Conservation (phyloP, 83 land plant genomes). For the Picea abies region DNA sequence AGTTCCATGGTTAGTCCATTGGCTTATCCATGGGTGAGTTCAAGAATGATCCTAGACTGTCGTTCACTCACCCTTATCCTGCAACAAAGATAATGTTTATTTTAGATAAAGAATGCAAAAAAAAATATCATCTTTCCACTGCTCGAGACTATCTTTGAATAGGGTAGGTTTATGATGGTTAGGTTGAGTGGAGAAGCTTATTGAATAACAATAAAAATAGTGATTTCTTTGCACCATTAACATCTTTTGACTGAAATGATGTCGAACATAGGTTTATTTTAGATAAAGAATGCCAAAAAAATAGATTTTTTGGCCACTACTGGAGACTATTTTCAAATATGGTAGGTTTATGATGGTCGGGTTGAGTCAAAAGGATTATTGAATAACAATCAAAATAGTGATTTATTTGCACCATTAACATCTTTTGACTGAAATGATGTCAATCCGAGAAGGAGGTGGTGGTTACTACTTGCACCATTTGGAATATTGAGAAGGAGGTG, state of each 20-base stretch:
- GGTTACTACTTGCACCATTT: constrained; percentile 83
- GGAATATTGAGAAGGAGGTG: constrained; percentile 80
- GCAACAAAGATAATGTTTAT: constrained; percentile 84
- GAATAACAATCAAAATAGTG: constrained; percentile 71
- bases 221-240: constrained; percentile 83
- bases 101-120: constrained; percentile 36
- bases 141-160: constrained; percentile 77
- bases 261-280: constrained; percentile 69
- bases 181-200: constrained; percentile 44
- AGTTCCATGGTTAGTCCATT: no score
- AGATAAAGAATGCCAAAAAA: constrained; percentile 26
- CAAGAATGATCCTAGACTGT: constrained; percentile 46
- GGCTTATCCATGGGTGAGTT: constrained; percentile 9
- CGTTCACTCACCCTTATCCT: constrained; percentile 81
- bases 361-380: constrained; percentile 50
- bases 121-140: constrained; percentile 61
- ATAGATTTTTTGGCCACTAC: constrained; percentile 69
- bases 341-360: constrained; percentile 39
- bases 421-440: constrained; percentile 89
- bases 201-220: constrained; percentile 72
- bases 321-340: constrained; percentile 77
- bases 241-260: constrained; percentile 93
- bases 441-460: constrained; percentile 76
- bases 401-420: constrained; percentile 85
- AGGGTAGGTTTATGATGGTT: constrained; percentile 43